Evolutionary conservation across 2,329 filamentous ascomycete genomes (phyloP).

Genomic region (Decorospora gaudefroyi): DNA sequence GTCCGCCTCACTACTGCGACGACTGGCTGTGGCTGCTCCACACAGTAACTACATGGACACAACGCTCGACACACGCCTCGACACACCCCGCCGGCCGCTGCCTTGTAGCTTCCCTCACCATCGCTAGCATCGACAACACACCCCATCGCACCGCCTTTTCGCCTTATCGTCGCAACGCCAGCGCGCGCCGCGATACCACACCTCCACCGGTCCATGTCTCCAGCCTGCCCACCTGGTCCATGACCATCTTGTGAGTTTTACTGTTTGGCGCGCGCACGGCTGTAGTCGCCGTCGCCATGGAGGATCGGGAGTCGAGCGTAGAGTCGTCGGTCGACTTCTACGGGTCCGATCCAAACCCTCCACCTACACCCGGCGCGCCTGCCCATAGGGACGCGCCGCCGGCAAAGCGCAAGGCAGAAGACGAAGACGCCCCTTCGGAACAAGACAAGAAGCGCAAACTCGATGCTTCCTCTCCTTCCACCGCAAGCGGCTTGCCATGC

Average conservation of each 20-base stretch:
- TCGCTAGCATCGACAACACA: conserved; percentile 14
- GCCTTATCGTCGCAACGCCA: conserved; percentile 3
- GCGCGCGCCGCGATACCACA: conserved; percentile 8
- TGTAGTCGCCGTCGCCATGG: conserved; percentile 36
- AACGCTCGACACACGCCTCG: no score
- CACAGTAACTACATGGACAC: no score
- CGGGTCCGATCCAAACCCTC: conserved; percentile 31
- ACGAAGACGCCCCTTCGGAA: conserved; percentile 26
- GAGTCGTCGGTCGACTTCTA: conserved; percentile 47
- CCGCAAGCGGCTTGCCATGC: conserved; percentile 24
- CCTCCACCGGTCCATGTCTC: conserved; percentile 33
- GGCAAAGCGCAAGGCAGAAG: conserved; percentile 46
- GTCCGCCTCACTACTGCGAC: conserved; percentile 14
- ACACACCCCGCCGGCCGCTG: not conserved
- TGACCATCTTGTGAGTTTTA: conserved; percentile 42
- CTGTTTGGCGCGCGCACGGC: conserved; percentile 25
- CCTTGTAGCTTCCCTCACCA: conserved; percentile 14
- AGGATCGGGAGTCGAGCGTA: conserved; percentile 41
- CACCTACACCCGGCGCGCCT: conserved; percentile 13
- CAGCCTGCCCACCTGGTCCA: conserved; percentile 30
- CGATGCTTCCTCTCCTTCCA: conserved; percentile 17
- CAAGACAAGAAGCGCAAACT: conserved; percentile 44
- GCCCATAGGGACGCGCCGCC: conserved; percentile 18
- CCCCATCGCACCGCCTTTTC: conserved; percentile 14
- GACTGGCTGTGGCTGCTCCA: conserved; percentile 12